Conservation (phyloP, 306 rosid genomes). For the Vicia faba region DNA sequence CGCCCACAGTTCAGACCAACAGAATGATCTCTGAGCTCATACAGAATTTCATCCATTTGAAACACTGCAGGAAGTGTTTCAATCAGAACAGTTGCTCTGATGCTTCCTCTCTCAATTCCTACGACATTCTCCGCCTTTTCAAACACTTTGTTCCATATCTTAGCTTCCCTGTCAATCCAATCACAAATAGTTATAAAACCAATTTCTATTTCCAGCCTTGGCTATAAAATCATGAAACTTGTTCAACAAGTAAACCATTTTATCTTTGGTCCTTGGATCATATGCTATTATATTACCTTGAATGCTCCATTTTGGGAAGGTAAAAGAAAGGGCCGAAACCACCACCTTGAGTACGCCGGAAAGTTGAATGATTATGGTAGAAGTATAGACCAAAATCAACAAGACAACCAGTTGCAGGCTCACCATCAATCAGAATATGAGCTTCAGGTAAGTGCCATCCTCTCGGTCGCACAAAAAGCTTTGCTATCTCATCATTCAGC, state of each 20-base stretch:
- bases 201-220: not conserved
- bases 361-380: slow-evolving; percentile 61
- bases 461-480: slow-evolving; percentile 88
- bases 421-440: slow-evolving; percentile 82
- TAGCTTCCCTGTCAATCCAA: slow-evolving; percentile 71
- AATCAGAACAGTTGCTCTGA: slow-evolving; percentile 82
- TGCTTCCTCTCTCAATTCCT: slow-evolving; percentile 85
- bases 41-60: slow-evolving; percentile 90
- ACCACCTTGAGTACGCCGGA: slow-evolving; percentile 66
- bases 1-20: slow-evolving; percentile 90
- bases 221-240: not conserved
- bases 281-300: slow-evolving; percentile 53
- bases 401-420: slow-evolving; percentile 81
- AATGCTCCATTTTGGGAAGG: slow-evolving; percentile 94
- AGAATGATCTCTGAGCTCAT: slow-evolving; percentile 88
- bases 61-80: slow-evolving; percentile 94
- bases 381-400: slow-evolving; percentile 92
- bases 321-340: slow-evolving; percentile 95
- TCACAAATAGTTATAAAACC: slow-evolving; percentile 2
- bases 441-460: slow-evolving; percentile 97
- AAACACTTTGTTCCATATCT: slow-evolving; percentile 85
- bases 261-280: not conserved
- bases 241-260: not conserved
- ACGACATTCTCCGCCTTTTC: slow-evolving; percentile 79
- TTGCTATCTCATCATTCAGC: slow-evolving; percentile 73